Conservation (phyloP, 805 yeast species). For the Metschnikowia drakensbergensis region DNA sequence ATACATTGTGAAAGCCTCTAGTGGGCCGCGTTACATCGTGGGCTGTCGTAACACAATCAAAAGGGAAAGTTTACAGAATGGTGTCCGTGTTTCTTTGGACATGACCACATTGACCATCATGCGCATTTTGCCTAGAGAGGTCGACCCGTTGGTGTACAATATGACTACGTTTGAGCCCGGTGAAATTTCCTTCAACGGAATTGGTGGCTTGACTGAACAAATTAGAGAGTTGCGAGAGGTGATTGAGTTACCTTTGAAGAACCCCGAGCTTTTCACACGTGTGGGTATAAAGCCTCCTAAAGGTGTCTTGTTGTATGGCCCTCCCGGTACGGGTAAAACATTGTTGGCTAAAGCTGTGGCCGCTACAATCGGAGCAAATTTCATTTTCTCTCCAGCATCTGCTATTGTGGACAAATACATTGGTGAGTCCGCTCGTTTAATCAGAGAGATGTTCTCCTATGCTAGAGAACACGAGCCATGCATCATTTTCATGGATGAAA, state of each 20-base stretch:
- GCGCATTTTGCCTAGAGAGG: constrained; percentile 96
- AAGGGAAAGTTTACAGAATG: constrained; percentile 78
- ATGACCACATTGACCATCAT: constrained; percentile 97
- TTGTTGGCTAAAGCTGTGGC: constrained; percentile 96
- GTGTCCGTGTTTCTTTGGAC: constrained; percentile 93
- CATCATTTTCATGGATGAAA: constrained; percentile 97
- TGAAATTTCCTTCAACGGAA: constrained; percentile 87
- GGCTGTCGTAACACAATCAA: constrained; percentile 94
- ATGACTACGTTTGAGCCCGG: constrained; percentile 99
- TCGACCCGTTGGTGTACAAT: constrained; percentile 95
- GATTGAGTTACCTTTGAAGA: constrained; percentile 92
- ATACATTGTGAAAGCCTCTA: constrained; percentile 91
- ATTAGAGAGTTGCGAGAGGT: constrained; percentile 96
- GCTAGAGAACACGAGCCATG: constrained; percentile 98
- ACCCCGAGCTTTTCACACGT: constrained; percentile 91
- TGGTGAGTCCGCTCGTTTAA: constrained; percentile 95
- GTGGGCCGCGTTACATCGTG: constrained; percentile 96
- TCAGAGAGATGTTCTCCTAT: constrained; percentile 96
- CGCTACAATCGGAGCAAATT: constrained; percentile 96
- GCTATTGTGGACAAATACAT: constrained; percentile 97
- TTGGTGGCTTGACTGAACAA: constrained; percentile 95
- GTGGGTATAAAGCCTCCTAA: constrained; percentile 99
- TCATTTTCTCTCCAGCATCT: constrained; percentile 96
- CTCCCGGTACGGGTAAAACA: constrained; percentile 98
- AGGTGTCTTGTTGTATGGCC: constrained; percentile 94